Base-by-base conservation (phyloP, 208 protist genomes). In the Acanthamoeba castellanii region DNA sequence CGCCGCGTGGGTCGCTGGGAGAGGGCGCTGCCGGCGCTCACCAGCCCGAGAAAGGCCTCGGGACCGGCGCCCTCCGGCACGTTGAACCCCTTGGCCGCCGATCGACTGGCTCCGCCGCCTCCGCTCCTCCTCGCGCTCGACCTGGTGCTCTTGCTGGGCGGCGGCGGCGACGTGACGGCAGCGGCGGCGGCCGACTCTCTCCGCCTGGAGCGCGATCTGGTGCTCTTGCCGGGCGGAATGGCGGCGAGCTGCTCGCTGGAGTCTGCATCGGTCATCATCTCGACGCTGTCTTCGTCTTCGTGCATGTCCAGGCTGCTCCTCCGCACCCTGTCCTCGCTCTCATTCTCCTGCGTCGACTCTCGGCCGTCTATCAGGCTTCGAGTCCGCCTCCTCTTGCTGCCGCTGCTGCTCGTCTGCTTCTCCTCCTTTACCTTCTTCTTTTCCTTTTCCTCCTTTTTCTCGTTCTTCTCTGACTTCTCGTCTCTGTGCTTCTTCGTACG, bases 21-120 rank as follows among this genome's bases (percentile, higher is more conserved):
- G 25, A 88, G 52, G 52, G 81, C 81, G 52, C 81, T 88, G 81
- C 81, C 81, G 16, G 81, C 81, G 81, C 81, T 88, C n/a, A 88
- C 81, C 22, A 88, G 47, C 5, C 81, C 81, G 25, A 88, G 47
- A n/a, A 88, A 88, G 81, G 81, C 81, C 52, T 88, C 81, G 42
- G 81, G 81, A 22, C 52, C 81, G 20, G 81, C 50, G 5, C 52
- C 50, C 81, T 88, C 81, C n/a, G 81, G 42, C 25, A 52, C 47
- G 50, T 52, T 59, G 30, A 88, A 88, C 9, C 22, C 81, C 16
- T 22, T 45, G 32, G 70, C 34, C 16, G 70, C 32, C 13, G 70
- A 50, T 13, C n/a, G 11, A 13, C 14, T 34, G 16, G 64, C 25
- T n/a, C 59, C 25, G 14, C 59, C 25, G 2, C 59, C 20, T 0